Percentiles rank a stretch among this genome's conserved stretches.
phyloP scores from a whole-genome alignment of 352 stramenopile species.

The Pythium aristosporum region DNA sequence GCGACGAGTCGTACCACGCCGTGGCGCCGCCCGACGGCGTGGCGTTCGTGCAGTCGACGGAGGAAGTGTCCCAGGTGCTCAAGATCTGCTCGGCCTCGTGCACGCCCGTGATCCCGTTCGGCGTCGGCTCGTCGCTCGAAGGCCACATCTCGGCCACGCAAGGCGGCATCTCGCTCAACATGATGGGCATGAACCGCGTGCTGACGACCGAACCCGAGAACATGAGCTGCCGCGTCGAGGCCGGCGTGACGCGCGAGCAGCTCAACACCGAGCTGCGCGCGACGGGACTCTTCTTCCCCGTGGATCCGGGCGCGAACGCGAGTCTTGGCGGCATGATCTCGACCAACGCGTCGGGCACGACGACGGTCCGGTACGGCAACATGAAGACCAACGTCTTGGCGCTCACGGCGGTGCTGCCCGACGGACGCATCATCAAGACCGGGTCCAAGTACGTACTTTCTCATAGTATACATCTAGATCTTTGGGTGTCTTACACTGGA shows the following conservation, averaged over 20 bases:
- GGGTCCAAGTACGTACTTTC: slow-evolving; percentile 64
- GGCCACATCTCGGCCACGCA: slow-evolving; percentile 93
- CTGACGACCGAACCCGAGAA: slow-evolving; percentile 58
- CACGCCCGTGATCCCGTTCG: slow-evolving; percentile 95
- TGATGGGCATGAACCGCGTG: slow-evolving; percentile 83
- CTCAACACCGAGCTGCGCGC: slow-evolving; percentile 88
- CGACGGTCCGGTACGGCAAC: slow-evolving; percentile 91
- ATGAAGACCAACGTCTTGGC: slow-evolving; percentile 97
- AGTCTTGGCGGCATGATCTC: slow-evolving; percentile 96
- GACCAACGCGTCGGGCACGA: slow-evolving; percentile 90
- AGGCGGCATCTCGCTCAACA: slow-evolving; percentile 91
- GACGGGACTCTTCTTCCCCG: slow-evolving; percentile 93
- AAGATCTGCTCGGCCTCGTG: slow-evolving; percentile 79
- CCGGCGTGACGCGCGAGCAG: slow-evolving; percentile 92
- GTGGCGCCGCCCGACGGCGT: slow-evolving; percentile 84
- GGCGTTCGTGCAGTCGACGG: slow-evolving; percentile 77
- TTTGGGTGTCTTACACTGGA: not conserved
- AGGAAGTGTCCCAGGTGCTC: slow-evolving; percentile 90
- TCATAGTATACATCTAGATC: not conserved
- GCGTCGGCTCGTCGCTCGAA: slow-evolving; percentile 90
- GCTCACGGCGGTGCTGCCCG: slow-evolving; percentile 91
- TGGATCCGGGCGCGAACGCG: slow-evolving; percentile 97
- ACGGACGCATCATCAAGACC: slow-evolving; percentile 87
- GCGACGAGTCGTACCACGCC: slow-evolving; percentile 91
- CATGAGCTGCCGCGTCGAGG: slow-evolving; percentile 91